Evolutionary conservation across 176 grass and related monocot genomes (phyloP), one percentile per base, ranked within the genome.

Genomic region (Musa acuminata): DNA sequence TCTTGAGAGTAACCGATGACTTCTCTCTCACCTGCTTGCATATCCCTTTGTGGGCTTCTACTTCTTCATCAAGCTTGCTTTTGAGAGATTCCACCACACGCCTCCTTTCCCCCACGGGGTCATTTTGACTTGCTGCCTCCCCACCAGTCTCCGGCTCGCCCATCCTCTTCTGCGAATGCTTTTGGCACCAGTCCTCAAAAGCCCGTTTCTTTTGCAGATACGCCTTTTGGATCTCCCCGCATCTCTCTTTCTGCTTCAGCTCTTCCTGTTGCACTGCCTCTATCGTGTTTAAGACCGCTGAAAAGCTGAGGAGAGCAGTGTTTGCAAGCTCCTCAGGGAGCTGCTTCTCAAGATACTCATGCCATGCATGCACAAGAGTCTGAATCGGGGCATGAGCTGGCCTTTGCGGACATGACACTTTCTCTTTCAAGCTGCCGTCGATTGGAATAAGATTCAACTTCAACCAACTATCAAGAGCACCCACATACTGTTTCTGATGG

Each of bases 361-460:
- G 59, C 96, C 96, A 99, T 53, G 78, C 80, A 67, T 87, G 86
- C 58, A 99, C 83, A 64, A 99, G 83, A 65, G 80, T 77, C 83
- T 91, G 87, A 66, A 99, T 84, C 78, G 79, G 88, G 76, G 94
- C 87, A 19, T 85, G 85, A 72, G 88, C 79, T 82, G 84, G 78
- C 79, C 90, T 82, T 2, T 85, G 88, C 62, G 91, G 91, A 3
- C 91, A 99, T 35, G 96, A 83, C 79, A 89, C 96, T 80, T 84
- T 99, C 80, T 91, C 96, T 73, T 91, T 99, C 80, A 99, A 84
- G 75, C 84, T 89, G 82, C 91, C 95, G 82, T 99, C 96, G 50
- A 99, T 91, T 57, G 96, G 96, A 73, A 89, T 76, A 83, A 95
- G 82, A 24, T 91, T 99, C 82, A 91, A 54, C 71, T 94, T 99